Evolutionary conservation across 2,329 filamentous ascomycete genomes (phyloP).

Genomic region (Pyrenochaeta sp.): DNA sequence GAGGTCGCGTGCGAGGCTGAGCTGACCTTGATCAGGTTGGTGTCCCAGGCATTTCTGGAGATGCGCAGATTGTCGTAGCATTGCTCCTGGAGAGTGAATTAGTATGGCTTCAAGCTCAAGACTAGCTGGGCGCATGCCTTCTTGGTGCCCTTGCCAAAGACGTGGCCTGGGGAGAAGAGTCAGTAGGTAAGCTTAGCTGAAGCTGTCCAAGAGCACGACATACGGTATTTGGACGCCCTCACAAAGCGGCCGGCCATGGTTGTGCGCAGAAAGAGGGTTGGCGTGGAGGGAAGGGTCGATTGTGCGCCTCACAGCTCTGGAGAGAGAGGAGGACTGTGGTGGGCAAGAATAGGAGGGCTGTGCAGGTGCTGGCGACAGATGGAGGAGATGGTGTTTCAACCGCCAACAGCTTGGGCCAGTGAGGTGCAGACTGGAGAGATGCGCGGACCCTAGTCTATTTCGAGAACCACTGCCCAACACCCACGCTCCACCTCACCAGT

Average conservation of each 20-base stretch:
- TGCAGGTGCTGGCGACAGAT: too few relatives aligned
- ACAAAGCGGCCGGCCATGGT: conserved; percentile 75
- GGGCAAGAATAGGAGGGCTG: conserved; percentile 9
- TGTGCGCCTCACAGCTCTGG: conserved; percentile 14
- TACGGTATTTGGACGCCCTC: conserved; percentile 76
- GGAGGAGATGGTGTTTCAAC: conserved; percentile 21
- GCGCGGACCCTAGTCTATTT: too few relatives aligned
- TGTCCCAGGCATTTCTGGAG: conserved; percentile 99
- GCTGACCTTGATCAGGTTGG: conserved; percentile 92
- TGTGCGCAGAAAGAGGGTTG: conserved; percentile 11
- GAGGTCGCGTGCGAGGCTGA: conserved; percentile 34
- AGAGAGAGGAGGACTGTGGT: conserved; percentile 13
- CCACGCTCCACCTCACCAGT: too few relatives aligned
- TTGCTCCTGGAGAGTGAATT: conserved; percentile 68
- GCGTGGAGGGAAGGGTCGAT: conserved; percentile 11
- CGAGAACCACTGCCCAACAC: too few relatives aligned
- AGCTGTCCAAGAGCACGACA: conserved; percentile 20
- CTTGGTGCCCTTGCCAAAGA: conserved; percentile 93
- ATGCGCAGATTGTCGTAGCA: conserved; percentile 98
- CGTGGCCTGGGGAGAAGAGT: conserved; percentile 73
- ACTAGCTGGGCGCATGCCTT: conserved; percentile 62
- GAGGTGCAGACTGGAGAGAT: too few relatives aligned
- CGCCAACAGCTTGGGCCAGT: too few relatives aligned
- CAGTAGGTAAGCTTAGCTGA: conserved; percentile 35
- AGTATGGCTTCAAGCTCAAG: background rate